Conservation (phyloP, 139 green algal species). For the Tetraselmis striata region DNA sequence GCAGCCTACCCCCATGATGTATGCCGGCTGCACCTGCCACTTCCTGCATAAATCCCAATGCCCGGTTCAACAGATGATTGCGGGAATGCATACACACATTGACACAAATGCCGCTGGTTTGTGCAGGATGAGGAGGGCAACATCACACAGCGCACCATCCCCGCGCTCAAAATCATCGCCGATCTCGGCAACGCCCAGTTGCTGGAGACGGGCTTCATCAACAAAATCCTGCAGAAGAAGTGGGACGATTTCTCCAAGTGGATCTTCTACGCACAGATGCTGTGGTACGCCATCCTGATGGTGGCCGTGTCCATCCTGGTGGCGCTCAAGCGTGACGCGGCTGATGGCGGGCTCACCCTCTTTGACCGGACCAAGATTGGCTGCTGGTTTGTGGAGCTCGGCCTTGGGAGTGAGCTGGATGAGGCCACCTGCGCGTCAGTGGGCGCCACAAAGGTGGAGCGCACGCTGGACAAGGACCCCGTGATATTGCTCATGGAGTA, state of each 20-base stretch:
- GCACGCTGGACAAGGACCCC: neutral
- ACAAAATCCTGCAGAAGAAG: neutral
- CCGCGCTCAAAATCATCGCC: neutral
- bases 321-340: neutral
- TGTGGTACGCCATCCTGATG: neutral
- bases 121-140: neutral
- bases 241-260: neutral
- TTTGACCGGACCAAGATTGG: neutral
- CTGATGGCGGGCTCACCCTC: neutral
- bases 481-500: neutral
- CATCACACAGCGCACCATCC: neutral
- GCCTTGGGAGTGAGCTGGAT: neutral
- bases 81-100: too few species aligned
- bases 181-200: neutral
- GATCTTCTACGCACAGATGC: neutral
- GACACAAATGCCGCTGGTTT: neutral
- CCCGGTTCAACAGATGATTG: neutral
- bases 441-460: neutral
- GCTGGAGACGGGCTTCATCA: neutral
- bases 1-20: too few species aligned
- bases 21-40: neutral
- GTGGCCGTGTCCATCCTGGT: neutral
- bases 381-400: neutral
- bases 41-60: too few species aligned
- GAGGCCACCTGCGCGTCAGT: neutral